Evolutionary conservation across 306 rosid species (phyloP), one percentile per base, ranked within the genome.

Genomic region (Malus sieversii): DNA sequence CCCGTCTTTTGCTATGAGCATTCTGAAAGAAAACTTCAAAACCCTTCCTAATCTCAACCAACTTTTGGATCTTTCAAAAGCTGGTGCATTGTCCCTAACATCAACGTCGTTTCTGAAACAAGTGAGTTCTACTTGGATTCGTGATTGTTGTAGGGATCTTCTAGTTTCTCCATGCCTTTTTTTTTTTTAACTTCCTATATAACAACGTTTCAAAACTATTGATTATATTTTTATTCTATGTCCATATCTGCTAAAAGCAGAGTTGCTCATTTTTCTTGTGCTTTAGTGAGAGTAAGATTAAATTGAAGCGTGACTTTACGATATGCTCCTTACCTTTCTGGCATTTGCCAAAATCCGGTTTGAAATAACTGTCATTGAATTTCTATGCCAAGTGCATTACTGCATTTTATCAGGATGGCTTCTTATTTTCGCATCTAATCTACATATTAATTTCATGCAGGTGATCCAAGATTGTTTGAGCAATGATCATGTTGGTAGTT

Each of bases 371-470:
- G 15, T n/a, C n/a, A 55, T 71, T 55, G 27, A n/a, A 33, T n/a
- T n/a, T 35, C 19, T n/a, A 20, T 11, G 12, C 20, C 11, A 55
- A 55, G 35, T 35, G 66, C 13, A 35, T 57, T 72, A 6, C 22
- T 4, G 9, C 4, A 1, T 35, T 11, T 4, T 61, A 0, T 65
- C 35, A 22, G 23, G 53, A 42, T 29, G 68, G 40, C 42, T 20
- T 40, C 2, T 67, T 23, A 5, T 10, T 67, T 19, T 68, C 70
- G 76, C 72, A 70, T 72, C 77, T 86, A 32, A 80, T 48, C 48
- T 73, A 32, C 51, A 42, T 66, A 61, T 29, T 77, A 52, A 61
- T 55, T 70, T 80, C 48, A 32, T 81, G 74, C 93, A 89, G 96
- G 87, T 78, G 86, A 77, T 66, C 83, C 10, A 75, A 42, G 63